phyloP scores from a whole-genome alignment of 805 yeast species.

The Hanseniaspora singularis region DNA sequence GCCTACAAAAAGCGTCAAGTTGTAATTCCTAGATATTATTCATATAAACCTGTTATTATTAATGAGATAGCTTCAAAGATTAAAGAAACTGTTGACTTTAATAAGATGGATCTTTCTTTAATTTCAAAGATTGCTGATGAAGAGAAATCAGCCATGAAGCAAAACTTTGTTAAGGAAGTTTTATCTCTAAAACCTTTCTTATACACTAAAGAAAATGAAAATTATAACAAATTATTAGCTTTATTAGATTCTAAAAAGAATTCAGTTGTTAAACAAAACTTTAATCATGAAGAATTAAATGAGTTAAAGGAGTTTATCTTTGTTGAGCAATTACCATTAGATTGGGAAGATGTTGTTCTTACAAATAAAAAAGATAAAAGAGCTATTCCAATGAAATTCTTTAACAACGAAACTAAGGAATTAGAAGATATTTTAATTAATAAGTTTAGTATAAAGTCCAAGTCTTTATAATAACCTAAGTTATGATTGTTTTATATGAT shows the following conservation, averaged over 20 bases:
- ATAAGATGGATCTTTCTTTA: conserved; percentile 27
- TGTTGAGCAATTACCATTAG: conserved; percentile 33
- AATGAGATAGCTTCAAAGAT: conserved; percentile 29
- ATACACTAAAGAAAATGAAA: conserved; percentile 12
- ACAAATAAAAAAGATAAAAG: conserved; percentile 36
- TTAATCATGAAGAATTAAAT: conserved; percentile 1
- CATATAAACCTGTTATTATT: conserved; percentile 30
- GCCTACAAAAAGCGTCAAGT: conserved; percentile 86
- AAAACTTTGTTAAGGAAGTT: conserved; percentile 17
- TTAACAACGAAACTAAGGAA: conserved; percentile 44
- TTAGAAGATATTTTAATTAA: conserved; percentile 32
- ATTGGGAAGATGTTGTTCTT: conserved; percentile 29
- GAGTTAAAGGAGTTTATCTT: conserved; percentile 5
- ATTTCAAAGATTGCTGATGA: conserved; percentile 28
- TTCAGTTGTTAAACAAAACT: conserved; percentile 1
- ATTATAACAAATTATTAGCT: conserved; percentile 15
- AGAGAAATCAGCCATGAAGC: conserved; percentile 23
- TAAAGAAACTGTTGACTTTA: conserved; percentile 36
- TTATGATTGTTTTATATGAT: too few species aligned
- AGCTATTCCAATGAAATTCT: conserved; percentile 42
- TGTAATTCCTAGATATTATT: conserved; percentile 71
- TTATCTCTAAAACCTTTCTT: conserved; percentile 13
- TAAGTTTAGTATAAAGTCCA: conserved; percentile 4
- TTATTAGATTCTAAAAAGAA: conserved; percentile 1
- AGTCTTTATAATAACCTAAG: too few species aligned